Percentiles rank a stretch among this genome's conserved stretches.
Evolutionary conservation across 192 early-diverging fungal species (phyloP).

Genomic region (Rhizoclosmatium globosum): DNA sequence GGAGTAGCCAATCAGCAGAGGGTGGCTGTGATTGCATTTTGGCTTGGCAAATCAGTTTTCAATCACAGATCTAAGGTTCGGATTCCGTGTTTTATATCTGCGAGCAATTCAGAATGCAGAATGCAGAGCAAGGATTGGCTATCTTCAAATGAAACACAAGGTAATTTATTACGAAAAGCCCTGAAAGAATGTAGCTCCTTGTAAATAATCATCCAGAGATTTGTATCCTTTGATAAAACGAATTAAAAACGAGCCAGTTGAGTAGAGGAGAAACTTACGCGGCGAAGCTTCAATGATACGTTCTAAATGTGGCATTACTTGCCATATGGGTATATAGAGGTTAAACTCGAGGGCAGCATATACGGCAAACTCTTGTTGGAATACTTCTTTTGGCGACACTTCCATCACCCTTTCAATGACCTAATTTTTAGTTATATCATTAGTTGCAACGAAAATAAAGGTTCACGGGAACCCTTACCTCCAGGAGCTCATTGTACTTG

Average conservation of each 20-base stretch:
- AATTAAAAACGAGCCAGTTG: too few species aligned
- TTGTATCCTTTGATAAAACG: too few species aligned
- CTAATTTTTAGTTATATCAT: conserved; percentile 43
- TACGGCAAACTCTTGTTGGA: conserved; percentile 89
- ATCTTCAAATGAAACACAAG: too few species aligned
- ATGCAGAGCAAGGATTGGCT: too few species aligned
- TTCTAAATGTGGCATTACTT: conserved; percentile 94
- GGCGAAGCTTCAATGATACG: conserved; percentile 67
- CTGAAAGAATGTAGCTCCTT: conserved; percentile 8
- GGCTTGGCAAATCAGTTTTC: too few species aligned
- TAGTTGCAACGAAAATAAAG: not conserved
- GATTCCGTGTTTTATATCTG: too few species aligned
- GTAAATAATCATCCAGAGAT: conserved; percentile 1
- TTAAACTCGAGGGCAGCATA: conserved; percentile 93
- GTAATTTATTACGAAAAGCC: not conserved
- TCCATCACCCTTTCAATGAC: conserved; percentile 79
- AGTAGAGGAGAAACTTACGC: too few species aligned
- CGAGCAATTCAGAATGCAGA: too few species aligned
- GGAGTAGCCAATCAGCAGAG: conserved; percentile 70
- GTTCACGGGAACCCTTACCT: conserved; percentile 49
- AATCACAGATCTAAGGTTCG: not conserved
- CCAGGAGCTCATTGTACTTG: conserved; percentile 65
- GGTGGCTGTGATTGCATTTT: too few species aligned
- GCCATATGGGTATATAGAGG: conserved; percentile 83
- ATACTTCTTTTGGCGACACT: conserved; percentile 78